A percentile compares a stretch with the other conserved stretches of the same genome.
Conservation (phyloP, 2,329 filamentous ascomycete genomes). For the Daldinia sp. region DNA sequence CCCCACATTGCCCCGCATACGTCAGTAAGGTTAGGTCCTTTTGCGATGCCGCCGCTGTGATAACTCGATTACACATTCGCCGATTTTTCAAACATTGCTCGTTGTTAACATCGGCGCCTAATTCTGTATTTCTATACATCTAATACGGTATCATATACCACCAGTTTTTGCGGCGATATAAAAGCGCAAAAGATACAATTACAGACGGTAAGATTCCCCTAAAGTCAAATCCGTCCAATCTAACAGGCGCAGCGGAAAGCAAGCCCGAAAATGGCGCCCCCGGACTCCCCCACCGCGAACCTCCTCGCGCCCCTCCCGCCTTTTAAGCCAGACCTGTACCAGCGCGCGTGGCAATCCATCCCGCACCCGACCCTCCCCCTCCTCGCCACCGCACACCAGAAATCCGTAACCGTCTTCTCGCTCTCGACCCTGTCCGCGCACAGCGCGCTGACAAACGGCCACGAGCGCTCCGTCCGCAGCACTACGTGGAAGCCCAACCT, state of each 20-base stretch:
- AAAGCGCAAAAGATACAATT: no score
- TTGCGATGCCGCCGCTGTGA: background rate
- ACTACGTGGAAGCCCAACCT: slow-evolving; percentile 86
- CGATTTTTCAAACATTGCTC: slow-evolving; percentile 19
- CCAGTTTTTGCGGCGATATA: no score
- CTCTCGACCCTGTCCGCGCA: slow-evolving; percentile 81
- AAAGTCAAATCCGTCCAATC: no score
- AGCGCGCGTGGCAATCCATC: slow-evolving; percentile 84
- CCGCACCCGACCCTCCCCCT: slow-evolving; percentile 89
- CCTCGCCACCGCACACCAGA: slow-evolving; percentile 87
- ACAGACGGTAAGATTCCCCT: no score
- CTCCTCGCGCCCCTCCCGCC: slow-evolving; percentile 56
- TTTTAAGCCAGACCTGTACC: slow-evolving; percentile 65
- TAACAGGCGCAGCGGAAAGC: background rate
- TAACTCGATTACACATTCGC: slow-evolving; percentile 2
- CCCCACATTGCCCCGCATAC: slow-evolving; percentile 36
- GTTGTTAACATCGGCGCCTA: no score
- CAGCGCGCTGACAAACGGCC: slow-evolving; percentile 82
- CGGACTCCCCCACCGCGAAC: slow-evolving; percentile 11
- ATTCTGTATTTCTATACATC: no score
- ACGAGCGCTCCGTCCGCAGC: slow-evolving; percentile 87
- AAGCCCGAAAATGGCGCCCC: slow-evolving; percentile 18
- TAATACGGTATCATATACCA: background rate
- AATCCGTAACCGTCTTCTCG: slow-evolving; percentile 88
- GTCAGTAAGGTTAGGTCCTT: slow-evolving; percentile 24